Evolutionary conservation across 1,139 yeast species (phyloP), one percentile per base, ranked within the genome.

Genomic region (Diutina rugosa): DNA sequence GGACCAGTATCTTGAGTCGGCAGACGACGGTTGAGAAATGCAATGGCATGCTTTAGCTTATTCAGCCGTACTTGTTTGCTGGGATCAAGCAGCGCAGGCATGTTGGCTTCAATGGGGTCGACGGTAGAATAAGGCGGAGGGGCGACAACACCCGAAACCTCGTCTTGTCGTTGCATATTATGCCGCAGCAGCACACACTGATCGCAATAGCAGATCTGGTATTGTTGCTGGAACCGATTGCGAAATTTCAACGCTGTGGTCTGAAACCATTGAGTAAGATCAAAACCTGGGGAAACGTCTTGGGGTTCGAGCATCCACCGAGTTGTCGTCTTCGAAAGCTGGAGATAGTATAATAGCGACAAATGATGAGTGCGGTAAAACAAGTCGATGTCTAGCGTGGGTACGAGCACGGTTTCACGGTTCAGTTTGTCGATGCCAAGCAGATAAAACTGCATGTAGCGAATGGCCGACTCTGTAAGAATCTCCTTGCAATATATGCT

Each of bases 351-450:
- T 28, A 54, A 56, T 49, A 68, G 65, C 2, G 65, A 61, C 46
- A 73, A 62, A 57, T 70, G 75, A 58, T 73, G 76, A 6, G 77
- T 72, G 57, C 71, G 76, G 77, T 77, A 73, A 1, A 70, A 63
- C 48, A 74, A 62, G 58, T 74, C 77, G 44, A 74, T 68, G 57
- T 74, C 78, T 56, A 73, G 62, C 1, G 77, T 71, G 0, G 78
- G 77, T 1, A 73, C 71, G 21, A 69, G 61, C 57, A 65, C 59
- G 16, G 54, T 47, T 8, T 53, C 56, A 14, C 53, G 56, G 41
- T 59, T 61, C 26, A 54, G 41, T 12, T 48, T 55, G 9, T 56
- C 54, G 2, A 47, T 29, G 9, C 38, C 51, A 32, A 72, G 46
- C n/a, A 57, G 56, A 54, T 70, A 63, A 57, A 72, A 73, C 28